Conservation (phyloP, 768 basidiomycete genomes). For the Bullera alba region DNA sequence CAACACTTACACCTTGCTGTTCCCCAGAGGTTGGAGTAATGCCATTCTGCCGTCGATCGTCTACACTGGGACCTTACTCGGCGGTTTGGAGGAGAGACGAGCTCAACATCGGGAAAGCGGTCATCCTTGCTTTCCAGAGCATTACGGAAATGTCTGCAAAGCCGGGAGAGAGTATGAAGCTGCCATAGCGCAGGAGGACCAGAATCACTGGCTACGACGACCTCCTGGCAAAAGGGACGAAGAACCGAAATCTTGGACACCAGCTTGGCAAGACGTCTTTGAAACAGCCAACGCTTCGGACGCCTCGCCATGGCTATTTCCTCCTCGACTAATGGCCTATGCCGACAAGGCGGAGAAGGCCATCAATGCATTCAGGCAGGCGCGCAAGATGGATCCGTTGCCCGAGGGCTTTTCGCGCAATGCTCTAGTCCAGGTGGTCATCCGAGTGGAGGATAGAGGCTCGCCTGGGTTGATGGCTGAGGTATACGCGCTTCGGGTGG, state of each 20-base stretch:
- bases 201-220: slow-evolving; percentile 63
- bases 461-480: slow-evolving; percentile 66
- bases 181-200: slow-evolving; percentile 54
- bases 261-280: slow-evolving; percentile 57
- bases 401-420: slow-evolving; percentile 52
- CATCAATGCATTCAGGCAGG: slow-evolving; percentile 58
- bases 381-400: slow-evolving; percentile 52
- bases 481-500: slow-evolving; percentile 61
- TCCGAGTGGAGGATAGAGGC: slow-evolving; percentile 62
- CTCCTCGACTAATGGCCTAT: slow-evolving; percentile 47
- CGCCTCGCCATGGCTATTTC: slow-evolving; percentile 61
- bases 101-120: slow-evolving; percentile 80
- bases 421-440: slow-evolving; percentile 62
- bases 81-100: slow-evolving; percentile 73
- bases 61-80: slow-evolving; percentile 75
- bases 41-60: slow-evolving; percentile 75
- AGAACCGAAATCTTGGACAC: slow-evolving; percentile 60
- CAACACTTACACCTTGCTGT: slow-evolving; percentile 79
- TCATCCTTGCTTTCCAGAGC: slow-evolving; percentile 66
- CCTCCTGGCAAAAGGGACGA: slow-evolving; percentile 82
- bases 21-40: slow-evolving; percentile 87
- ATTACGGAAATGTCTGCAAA: slow-evolving; percentile 57
- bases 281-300: not conserved
- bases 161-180: slow-evolving; percentile 55
- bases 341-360: slow-evolving; percentile 52